These are phyloP conservation scores for Grosmannia penicillata DNA, from an alignment of 2,329 filamentous ascomycete genomes.

Conservation along the genomic window DNA sequence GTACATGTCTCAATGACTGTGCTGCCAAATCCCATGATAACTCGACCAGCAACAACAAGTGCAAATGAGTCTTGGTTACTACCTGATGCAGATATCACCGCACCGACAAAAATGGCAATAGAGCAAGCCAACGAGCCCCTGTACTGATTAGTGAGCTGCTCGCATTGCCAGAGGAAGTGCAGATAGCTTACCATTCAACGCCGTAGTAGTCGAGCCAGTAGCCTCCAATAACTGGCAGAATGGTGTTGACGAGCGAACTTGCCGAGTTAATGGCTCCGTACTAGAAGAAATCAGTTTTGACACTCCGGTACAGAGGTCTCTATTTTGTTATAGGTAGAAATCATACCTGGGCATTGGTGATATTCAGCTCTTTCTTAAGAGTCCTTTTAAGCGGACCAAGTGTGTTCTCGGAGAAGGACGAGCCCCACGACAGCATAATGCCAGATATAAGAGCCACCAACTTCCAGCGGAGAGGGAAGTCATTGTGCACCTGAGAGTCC, in stretches of 20 bases:
- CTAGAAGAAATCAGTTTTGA: neutral
- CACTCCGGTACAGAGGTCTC: no score
- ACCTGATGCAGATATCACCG: slow-evolving; percentile 12
- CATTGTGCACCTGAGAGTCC: slow-evolving; percentile 6
- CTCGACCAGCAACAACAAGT: slow-evolving; percentile 11
- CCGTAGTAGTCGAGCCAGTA: slow-evolving; percentile 14
- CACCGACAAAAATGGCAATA: slow-evolving; percentile 12
- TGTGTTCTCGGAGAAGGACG: slow-evolving; percentile 14
- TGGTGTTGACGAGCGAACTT: slow-evolving; percentile 13
- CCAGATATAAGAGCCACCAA: slow-evolving; percentile 11
- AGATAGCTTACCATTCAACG: slow-evolving; percentile 11
- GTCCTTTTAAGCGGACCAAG: slow-evolving; percentile 14
- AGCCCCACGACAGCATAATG: slow-evolving; percentile 13
- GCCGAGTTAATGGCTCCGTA: slow-evolving; percentile 14
- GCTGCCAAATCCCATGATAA: slow-evolving; percentile 16
- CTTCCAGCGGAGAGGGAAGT: slow-evolving; percentile 14
- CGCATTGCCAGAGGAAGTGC: neutral
- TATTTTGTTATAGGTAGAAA: neutral
- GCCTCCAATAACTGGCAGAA: slow-evolving; percentile 14
- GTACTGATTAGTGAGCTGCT: neutral
- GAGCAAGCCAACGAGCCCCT: slow-evolving; percentile 13
- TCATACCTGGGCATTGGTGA: slow-evolving; percentile 9
- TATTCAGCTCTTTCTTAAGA: slow-evolving; percentile 10
- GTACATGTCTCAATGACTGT: slow-evolving; percentile 14
- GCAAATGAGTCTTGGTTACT: slow-evolving; percentile 12